Evolutionary conservation across 2,329 filamentous ascomycete genomes (phyloP).

Genomic region (Sclerotinia nivalis): DNA sequence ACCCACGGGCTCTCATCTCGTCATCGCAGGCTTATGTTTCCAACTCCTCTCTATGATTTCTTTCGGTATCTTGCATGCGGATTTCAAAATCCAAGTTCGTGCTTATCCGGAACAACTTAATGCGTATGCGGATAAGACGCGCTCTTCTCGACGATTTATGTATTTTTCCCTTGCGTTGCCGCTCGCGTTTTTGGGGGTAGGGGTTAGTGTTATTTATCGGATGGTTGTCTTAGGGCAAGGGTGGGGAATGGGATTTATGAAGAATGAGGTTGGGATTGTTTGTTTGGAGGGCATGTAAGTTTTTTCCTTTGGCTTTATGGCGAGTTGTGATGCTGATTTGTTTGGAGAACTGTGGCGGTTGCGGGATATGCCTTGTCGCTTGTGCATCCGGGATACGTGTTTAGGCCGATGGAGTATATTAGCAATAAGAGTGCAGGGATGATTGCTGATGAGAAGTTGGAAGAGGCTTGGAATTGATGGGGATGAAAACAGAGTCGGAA

Average conservation of each 20-base stretch:
- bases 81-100: slow-evolving; percentile 13
- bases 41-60: slow-evolving; percentile 10
- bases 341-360: slow-evolving; percentile 4
- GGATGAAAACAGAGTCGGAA: background rate
- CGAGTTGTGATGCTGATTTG: background rate
- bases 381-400: slow-evolving; percentile 17
- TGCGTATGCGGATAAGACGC: background rate
- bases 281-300: slow-evolving; percentile 17
- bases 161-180: background rate
- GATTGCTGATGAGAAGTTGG: slow-evolving; percentile 5
- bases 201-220: background rate
- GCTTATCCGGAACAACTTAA: background rate
- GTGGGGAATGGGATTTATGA: slow-evolving; percentile 6
- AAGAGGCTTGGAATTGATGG: slow-evolving; percentile 6
- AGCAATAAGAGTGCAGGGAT: background rate
- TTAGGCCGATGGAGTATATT: slow-evolving; percentile 7
- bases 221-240: slow-evolving; percentile 2
- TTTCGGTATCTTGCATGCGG: background rate
- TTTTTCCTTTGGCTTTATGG: background rate
- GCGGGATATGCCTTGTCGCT: slow-evolving; percentile 5
- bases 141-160: background rate
- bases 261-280: slow-evolving; percentile 15
- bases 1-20: background rate
- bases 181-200: background rate
- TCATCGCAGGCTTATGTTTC: background rate